Evolutionary conservation across 768 basidiomycete genomes (phyloP).

Genomic region (Serendipita sp.): DNA sequence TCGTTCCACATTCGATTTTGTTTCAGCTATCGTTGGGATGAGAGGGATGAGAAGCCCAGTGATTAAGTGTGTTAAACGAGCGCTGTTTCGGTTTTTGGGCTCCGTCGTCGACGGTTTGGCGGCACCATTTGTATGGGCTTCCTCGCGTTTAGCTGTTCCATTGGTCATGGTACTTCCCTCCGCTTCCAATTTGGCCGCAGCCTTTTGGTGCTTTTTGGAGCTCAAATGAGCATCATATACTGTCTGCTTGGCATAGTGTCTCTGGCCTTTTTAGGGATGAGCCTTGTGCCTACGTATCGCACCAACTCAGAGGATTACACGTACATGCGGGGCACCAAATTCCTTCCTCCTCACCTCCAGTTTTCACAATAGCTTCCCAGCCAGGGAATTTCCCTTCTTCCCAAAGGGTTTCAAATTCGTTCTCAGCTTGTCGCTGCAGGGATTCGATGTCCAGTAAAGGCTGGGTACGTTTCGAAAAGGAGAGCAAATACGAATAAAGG

Average conservation of each 20-base stretch:
- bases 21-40: slow-evolving; percentile 57
- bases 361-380: slow-evolving; percentile 43
- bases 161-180: slow-evolving; percentile 4
- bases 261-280: slow-evolving; percentile 49
- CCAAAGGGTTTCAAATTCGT: slow-evolving; percentile 69
- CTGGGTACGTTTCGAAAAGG: slow-evolving; percentile 69
- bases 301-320: slow-evolving; percentile 2
- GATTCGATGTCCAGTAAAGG: slow-evolving; percentile 65
- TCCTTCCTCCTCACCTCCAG: slow-evolving; percentile 38
- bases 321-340: slow-evolving; percentile 90
- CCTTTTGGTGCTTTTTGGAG: slow-evolving; percentile 92
- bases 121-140: slow-evolving; percentile 25
- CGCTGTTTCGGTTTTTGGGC: slow-evolving; percentile 44
- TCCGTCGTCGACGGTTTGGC: slow-evolving; percentile 18
- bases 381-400: slow-evolving; percentile 53
- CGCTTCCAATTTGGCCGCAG: slow-evolving; percentile 41
- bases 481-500: slow-evolving; percentile 69
- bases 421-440: slow-evolving; percentile 44
- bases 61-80: slow-evolving; percentile 53
- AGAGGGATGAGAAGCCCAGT: slow-evolving; percentile 51
- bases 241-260: slow-evolving; percentile 88
- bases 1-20: slow-evolving; percentile 91
- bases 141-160: slow-evolving; percentile 11
- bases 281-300: background rate
- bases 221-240: slow-evolving; percentile 93